Evolutionary conservation across 73 alveolate genomes (phyloP).

Genomic region (Diophrys sp.): DNA sequence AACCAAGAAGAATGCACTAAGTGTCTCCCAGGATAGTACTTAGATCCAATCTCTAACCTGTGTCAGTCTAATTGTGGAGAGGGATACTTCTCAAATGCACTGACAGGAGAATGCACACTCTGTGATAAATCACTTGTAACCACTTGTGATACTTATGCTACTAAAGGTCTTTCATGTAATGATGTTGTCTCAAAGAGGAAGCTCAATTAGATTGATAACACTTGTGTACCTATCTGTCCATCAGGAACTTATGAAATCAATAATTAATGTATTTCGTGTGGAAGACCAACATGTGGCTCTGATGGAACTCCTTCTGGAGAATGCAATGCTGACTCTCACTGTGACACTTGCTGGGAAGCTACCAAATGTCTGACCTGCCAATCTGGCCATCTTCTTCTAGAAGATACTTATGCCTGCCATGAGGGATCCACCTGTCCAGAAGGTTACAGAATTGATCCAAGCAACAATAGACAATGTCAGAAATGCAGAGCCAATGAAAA

Average conservation of each 20-base stretch:
- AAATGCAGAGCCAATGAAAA: not conserved
- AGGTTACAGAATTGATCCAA: not conserved
- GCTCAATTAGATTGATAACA: not conserved
- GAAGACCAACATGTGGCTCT: not conserved
- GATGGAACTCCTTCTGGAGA: not conserved
- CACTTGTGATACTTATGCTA: not conserved
- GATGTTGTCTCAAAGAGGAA: not conserved
- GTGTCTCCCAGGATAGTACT: not conserved
- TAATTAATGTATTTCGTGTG: not conserved
- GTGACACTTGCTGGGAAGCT: conserved; percentile 1
- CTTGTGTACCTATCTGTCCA: not conserved
- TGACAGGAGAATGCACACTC: not conserved
- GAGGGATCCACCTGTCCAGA: not conserved
- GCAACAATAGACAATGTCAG: not conserved
- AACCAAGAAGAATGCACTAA: not conserved
- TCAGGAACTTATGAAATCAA: not conserved
- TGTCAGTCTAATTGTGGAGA: not conserved
- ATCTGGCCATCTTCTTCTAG: not conserved
- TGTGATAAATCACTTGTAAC: not conserved
- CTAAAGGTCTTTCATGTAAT: not conserved
- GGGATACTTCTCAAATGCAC: not conserved
- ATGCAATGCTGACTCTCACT: not conserved
- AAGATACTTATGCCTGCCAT: not conserved
- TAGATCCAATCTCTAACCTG: not conserved
- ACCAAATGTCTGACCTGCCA: not conserved